Evolutionary conservation across 164 flowering plant genomes (phyloP).

Genomic region (Brasenia schreberi): DNA sequence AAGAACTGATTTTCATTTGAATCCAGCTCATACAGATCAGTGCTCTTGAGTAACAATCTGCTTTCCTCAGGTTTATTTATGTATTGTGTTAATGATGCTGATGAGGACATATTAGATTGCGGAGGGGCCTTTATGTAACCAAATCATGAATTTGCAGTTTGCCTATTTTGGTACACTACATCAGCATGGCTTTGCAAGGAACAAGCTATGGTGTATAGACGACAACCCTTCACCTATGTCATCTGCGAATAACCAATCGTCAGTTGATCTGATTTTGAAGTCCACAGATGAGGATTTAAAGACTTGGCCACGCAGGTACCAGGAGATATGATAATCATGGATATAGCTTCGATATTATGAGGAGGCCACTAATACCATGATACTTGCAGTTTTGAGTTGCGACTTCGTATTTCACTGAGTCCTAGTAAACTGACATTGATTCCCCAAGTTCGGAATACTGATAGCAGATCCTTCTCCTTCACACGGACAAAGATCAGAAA

Average conservation of each 20-base stretch:
- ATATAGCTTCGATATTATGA: neutral
- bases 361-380: neutral
- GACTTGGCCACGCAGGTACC: slow-evolving; percentile 71
- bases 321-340: neutral
- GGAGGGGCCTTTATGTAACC: neutral
- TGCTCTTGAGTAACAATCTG: slow-evolving; percentile 41
- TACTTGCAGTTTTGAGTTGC: slow-evolving; percentile 66
- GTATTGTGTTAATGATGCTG: neutral
- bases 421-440: slow-evolving; percentile 68
- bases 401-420: slow-evolving; percentile 54
- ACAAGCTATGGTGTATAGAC: slow-evolving; percentile 59
- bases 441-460: slow-evolving; percentile 76
- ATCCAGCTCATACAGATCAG: neutral
- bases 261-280: slow-evolving; percentile 71
- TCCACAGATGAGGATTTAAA: slow-evolving; percentile 64
- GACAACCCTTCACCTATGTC: slow-evolving; percentile 42
- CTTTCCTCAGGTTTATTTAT: slow-evolving; percentile 69
- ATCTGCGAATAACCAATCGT: slow-evolving; percentile 40
- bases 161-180: slow-evolving; percentile 58
- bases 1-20: neutral
- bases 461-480: slow-evolving; percentile 59
- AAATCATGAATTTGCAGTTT: slow-evolving; percentile 29
- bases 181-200: slow-evolving; percentile 76
- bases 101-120: neutral
- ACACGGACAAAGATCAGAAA: slow-evolving; percentile 1